Evolutionary conservation across 305 asterid genomes (phyloP).

Genomic region (Solanum hybrid): DNA sequence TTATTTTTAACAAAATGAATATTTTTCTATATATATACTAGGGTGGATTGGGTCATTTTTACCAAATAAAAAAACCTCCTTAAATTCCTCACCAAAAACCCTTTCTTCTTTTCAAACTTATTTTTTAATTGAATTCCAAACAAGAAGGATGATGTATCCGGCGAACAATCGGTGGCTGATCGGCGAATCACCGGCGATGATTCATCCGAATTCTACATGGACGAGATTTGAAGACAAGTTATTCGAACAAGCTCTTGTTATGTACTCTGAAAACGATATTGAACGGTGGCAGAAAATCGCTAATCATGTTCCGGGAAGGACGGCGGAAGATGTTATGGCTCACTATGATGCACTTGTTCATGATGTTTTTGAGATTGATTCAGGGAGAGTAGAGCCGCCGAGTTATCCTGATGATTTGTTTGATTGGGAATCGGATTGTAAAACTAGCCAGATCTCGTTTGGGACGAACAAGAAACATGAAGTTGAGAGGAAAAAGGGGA

Average conservation of each 20-base stretch:
- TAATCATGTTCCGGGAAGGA: constrained; percentile 30
- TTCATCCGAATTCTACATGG: constrained; percentile 24
- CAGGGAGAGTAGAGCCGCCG: constrained; percentile 66
- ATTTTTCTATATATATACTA: neutral
- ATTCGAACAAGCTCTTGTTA: constrained; percentile 55
- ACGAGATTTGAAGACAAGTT: constrained; percentile 49
- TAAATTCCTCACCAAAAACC: constrained; percentile 7
- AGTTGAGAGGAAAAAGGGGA: constrained; percentile 64
- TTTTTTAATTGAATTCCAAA: neutral
- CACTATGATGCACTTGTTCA: constrained; percentile 53
- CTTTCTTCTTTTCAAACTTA: neutral
- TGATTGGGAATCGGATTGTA: constrained; percentile 27
- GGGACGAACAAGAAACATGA: constrained; percentile 43
- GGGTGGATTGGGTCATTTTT: neutral
- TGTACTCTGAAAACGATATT: constrained; percentile 38
- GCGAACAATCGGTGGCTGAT: constrained; percentile 12
- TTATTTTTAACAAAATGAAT: neutral
- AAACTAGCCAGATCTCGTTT: constrained; percentile 54
- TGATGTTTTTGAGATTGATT: constrained; percentile 51
- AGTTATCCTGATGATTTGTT: constrained; percentile 37
- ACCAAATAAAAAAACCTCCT: neutral
- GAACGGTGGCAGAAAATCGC: constrained; percentile 68
- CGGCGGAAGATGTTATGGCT: constrained; percentile 37
- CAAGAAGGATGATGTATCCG: constrained; percentile 14
- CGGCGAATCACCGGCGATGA: neutral